Evolutionary conservation across 768 basidiomycete genomes (phyloP).

Genomic region (Pisolithus orientalis): DNA sequence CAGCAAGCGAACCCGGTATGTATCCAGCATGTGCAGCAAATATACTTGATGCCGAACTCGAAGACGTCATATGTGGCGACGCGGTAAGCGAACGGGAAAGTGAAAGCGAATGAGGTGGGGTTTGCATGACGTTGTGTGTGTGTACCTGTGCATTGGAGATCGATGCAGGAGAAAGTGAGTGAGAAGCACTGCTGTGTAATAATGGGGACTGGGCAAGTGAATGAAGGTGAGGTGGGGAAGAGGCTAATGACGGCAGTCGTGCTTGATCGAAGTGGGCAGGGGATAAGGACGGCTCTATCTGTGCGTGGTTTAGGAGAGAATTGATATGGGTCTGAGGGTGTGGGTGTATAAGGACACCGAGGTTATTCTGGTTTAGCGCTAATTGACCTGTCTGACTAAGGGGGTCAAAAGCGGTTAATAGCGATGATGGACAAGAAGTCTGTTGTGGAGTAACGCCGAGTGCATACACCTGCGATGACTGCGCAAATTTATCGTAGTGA

Average conservation of each 20-base stretch:
- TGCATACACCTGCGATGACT: constrained; percentile 24
- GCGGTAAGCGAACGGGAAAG: constrained; percentile 23
- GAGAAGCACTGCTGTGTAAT: constrained; percentile 13
- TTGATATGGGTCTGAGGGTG: constrained; percentile 23
- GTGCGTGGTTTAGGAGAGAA: neutral
- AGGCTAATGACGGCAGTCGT: constrained; percentile 14
- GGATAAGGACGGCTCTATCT: constrained; percentile 8
- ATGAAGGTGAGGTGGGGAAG: constrained; percentile 5
- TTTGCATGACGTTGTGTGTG: constrained; percentile 14
- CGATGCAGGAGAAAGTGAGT: constrained; percentile 11
- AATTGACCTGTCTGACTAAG: constrained; percentile 16
- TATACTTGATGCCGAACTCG: constrained; percentile 17
- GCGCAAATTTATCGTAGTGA: constrained; percentile 81
- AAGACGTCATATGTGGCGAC: constrained; percentile 20
- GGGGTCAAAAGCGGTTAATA: constrained; percentile 16
- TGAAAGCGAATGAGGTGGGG: constrained; percentile 18
- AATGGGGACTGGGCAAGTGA: constrained; percentile 18
- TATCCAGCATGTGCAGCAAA: constrained; percentile 9
- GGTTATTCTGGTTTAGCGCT: constrained; percentile 13
- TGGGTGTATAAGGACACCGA: constrained; percentile 14
- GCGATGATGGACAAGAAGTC: constrained; percentile 3
- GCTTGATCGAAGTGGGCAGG: constrained; percentile 24
- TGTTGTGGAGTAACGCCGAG: constrained; percentile 18
- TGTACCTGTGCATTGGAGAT: neutral
- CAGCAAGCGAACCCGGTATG: neutral